Evolutionary conservation across 805 yeast species (phyloP).

Genomic region (Cyberlindnera sargentensis): DNA sequence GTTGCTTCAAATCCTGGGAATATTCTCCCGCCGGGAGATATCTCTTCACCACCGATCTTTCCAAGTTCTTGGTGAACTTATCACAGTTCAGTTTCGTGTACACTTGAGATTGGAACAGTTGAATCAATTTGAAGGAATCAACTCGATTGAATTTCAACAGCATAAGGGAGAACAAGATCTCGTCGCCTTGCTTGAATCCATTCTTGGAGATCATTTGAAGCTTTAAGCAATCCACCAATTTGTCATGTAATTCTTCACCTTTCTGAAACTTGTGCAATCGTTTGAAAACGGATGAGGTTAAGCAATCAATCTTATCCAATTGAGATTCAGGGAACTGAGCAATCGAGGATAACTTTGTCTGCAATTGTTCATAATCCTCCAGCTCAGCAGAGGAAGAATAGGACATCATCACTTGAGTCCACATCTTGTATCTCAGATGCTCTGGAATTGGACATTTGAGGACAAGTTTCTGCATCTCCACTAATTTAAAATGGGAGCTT

Average conservation of each 20-base stretch:
- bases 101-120: slow-evolving; percentile 10
- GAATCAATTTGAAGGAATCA: slow-evolving; percentile 18
- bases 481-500: slow-evolving; percentile 9
- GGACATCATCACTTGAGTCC: slow-evolving; percentile 12
- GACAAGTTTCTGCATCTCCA: slow-evolving; percentile 16
- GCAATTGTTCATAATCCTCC: slow-evolving; percentile 33
- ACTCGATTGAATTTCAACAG: slow-evolving; percentile 16
- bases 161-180: slow-evolving; percentile 22
- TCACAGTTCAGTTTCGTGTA: slow-evolving; percentile 9
- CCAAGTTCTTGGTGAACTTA: slow-evolving; percentile 16
- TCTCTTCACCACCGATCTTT: slow-evolving; percentile 10
- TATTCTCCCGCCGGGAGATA: slow-evolving; percentile 6
- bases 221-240: slow-evolving; percentile 25
- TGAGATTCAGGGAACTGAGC: slow-evolving; percentile 26
- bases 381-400: slow-evolving; percentile 4
- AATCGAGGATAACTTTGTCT: slow-evolving; percentile 22
- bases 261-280: slow-evolving; percentile 11
- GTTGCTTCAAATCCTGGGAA: slow-evolving; percentile 4
- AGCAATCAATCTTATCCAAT: slow-evolving; percentile 18
- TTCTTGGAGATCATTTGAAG: slow-evolving; percentile 29
- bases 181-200: slow-evolving; percentile 31
- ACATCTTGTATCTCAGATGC: slow-evolving; percentile 16
- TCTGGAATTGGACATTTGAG: slow-evolving; percentile 20
- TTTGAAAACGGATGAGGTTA: slow-evolving; percentile 8
- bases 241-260: slow-evolving; percentile 9